phyloP scores from a whole-genome alignment of 768 basidiomycete genomes.

The Lactarius pseudohatsudake region DNA sequence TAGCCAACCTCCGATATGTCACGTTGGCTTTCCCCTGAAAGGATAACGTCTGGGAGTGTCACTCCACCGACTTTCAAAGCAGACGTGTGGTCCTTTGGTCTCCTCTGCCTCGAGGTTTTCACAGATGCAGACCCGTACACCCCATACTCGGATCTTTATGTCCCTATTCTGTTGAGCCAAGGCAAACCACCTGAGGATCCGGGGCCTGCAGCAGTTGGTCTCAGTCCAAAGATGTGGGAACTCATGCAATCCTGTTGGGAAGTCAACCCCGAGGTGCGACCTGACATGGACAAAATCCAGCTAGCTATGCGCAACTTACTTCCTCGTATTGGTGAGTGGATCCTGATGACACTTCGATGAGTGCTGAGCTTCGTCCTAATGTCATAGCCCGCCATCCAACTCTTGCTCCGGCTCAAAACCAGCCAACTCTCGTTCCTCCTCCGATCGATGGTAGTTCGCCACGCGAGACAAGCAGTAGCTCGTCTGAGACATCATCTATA shows the following conservation, averaged over 20 bases:
- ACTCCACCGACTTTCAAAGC: slow-evolving; percentile 7
- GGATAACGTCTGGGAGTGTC: background rate
- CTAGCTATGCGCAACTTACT: background rate
- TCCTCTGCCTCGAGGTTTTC: slow-evolving; percentile 20
- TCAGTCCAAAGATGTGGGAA: slow-evolving; percentile 23
- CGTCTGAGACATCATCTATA: background rate
- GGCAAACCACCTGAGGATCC: slow-evolving; percentile 13
- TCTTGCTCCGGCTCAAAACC: background rate
- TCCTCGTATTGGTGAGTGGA: slow-evolving; percentile 8
- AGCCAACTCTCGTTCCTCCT: background rate
- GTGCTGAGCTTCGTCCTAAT: background rate
- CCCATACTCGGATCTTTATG: background rate
- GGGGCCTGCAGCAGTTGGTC: slow-evolving; percentile 4
- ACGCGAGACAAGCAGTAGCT: background rate
- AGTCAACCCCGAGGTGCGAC: slow-evolving; percentile 1
- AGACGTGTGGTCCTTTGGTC: slow-evolving; percentile 25
- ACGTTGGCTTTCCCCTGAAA: slow-evolving; percentile 26
- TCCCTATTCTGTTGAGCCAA: slow-evolving; percentile 6
- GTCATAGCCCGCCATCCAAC: slow-evolving; percentile 2
- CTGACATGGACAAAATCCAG: slow-evolving; percentile 11
- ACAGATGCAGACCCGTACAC: slow-evolving; percentile 20
- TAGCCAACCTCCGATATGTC: slow-evolving; percentile 32
- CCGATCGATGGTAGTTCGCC: background rate
- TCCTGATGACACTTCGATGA: background rate
- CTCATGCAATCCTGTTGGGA: slow-evolving; percentile 23